phyloP scores from a whole-genome alignment of 2,329 filamentous ascomycete genomes.

The Trichoderma koningiopsis region DNA sequence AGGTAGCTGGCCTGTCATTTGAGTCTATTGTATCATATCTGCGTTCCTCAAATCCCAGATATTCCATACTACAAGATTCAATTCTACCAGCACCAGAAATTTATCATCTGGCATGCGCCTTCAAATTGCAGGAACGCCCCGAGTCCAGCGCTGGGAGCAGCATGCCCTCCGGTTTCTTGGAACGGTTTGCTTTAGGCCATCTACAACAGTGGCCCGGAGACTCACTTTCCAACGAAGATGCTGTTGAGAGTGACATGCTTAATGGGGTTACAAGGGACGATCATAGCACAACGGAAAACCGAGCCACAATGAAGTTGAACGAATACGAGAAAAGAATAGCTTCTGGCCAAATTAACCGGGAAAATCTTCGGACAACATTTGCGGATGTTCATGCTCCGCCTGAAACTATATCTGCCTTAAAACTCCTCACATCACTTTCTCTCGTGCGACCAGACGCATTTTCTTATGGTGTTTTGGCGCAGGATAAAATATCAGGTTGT shows the following conservation, averaged over 20 bases:
- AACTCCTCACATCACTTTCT: conserved; percentile 85
- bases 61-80: conserved; percentile 38
- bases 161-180: conserved; percentile 34
- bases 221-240: conserved; percentile 37
- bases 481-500: conserved; percentile 86
- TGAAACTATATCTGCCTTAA: conserved; percentile 84
- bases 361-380: conserved; percentile 84
- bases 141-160: conserved; percentile 27
- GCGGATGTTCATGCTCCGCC: conserved; percentile 79
- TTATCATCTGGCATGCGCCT: conserved; percentile 43
- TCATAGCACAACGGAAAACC: conserved; percentile 33
- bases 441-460: conserved; percentile 92
- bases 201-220: conserved; percentile 39
- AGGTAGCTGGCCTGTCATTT: conserved; percentile 29
- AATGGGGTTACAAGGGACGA: conserved; percentile 36
- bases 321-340: conserved; percentile 82
- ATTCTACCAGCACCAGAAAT: conserved; percentile 45
- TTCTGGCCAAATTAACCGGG: conserved; percentile 77
- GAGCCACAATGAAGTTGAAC: conserved; percentile 55
- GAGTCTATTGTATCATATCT: conserved; percentile 34
- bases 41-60: conserved; percentile 33
- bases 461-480: conserved; percentile 87
- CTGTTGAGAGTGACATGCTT: conserved; percentile 29
- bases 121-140: conserved; percentile 33
- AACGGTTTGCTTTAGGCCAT: conserved; percentile 39